A percentile compares a stretch with the other conserved stretches of the same genome.
These are phyloP conservation scores for Bolboschoenus planiculmis DNA, from an alignment of 176 grass and related monocot genomes.

Conservation along the genomic window DNA sequence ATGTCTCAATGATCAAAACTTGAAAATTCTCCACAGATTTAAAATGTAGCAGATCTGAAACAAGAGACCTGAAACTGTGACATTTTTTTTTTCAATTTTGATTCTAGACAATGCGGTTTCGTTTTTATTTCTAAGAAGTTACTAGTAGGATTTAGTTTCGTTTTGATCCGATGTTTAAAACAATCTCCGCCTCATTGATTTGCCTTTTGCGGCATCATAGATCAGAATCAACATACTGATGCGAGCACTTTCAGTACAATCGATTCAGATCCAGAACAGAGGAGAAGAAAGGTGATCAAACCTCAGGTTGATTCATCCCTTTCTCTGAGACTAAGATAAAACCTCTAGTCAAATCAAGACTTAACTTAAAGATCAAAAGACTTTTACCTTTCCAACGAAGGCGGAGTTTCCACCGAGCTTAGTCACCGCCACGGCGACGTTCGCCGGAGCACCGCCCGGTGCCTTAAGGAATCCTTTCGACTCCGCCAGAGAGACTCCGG, in stretches of 20 bases:
- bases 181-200: neutral
- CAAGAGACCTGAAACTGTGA: neutral
- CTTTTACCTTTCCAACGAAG: slow-evolving; percentile 83
- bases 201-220: neutral
- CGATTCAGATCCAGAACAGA: slow-evolving; percentile 18
- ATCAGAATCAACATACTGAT: neutral
- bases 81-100: neutral
- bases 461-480: slow-evolving; percentile 84
- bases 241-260: neutral
- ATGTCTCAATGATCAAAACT: neutral
- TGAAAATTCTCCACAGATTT: neutral
- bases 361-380: neutral
- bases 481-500: slow-evolving; percentile 71
- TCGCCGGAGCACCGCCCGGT: slow-evolving; percentile 69
- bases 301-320: neutral
- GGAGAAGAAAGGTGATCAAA: neutral
- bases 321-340: neutral
- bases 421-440: slow-evolving; percentile 67
- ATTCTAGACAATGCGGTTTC: neutral
- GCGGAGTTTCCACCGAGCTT: slow-evolving; percentile 72
- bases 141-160: neutral
- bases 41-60: neutral
- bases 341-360: neutral
- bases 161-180: neutral
- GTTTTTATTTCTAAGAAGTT: neutral